phyloP scores from a whole-genome alignment of 2,329 filamentous ascomycete species.

The Pestalotiopsis sp. region DNA sequence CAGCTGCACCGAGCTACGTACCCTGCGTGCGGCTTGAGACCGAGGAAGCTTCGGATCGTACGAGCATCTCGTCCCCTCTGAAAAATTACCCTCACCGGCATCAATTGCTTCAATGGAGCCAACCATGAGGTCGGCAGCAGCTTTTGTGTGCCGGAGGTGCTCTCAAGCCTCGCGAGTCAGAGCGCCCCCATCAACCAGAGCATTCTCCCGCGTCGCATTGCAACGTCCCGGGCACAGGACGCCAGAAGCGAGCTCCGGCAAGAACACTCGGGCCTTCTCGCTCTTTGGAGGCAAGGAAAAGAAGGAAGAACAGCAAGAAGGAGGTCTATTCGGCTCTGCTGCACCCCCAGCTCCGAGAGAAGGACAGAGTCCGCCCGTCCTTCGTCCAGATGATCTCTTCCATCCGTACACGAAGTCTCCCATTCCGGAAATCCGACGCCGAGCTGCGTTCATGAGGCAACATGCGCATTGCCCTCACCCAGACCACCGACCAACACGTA shows the following conservation, averaged over 20 bases:
- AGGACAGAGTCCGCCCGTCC: constrained; percentile 31
- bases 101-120: constrained; percentile 27
- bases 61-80: neutral
- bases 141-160: constrained; percentile 31
- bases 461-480: constrained; percentile 94
- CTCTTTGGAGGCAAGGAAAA: constrained; percentile 28
- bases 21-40: neutral
- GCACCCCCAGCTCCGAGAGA: constrained; percentile 20
- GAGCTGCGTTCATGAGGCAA: constrained; percentile 88
- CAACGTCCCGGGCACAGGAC: neutral
- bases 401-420: constrained; percentile 90
- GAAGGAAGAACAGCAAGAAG: constrained; percentile 18
- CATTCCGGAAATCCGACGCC: constrained; percentile 81
- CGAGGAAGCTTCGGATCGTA: constrained; percentile 4
- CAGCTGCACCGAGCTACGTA: neutral
- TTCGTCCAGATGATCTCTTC: constrained; percentile 83
- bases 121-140: constrained; percentile 27
- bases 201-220: constrained; percentile 15
- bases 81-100: neutral
- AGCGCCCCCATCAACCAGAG: constrained; percentile 2
- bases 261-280: constrained; percentile 22
- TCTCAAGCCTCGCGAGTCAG: constrained; percentile 15
- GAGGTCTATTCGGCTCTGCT: constrained; percentile 17
- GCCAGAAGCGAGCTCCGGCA: constrained; percentile 7
- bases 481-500: constrained; percentile 75